Conservation (phyloP, 2,329 filamentous ascomycete genomes). For the Clonostachys byssicola region DNA sequence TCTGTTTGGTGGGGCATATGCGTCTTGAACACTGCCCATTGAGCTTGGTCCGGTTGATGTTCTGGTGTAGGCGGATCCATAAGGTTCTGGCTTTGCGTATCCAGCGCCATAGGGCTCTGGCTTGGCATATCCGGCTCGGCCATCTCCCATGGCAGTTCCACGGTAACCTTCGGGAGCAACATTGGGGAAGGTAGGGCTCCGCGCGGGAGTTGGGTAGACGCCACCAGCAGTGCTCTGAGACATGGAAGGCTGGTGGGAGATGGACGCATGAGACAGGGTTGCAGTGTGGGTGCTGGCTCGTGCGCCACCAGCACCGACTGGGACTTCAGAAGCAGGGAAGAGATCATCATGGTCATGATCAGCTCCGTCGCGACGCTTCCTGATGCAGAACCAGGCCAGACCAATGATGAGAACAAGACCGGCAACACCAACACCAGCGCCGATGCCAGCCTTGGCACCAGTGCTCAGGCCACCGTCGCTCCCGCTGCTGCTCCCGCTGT, state of each 20-base stretch:
- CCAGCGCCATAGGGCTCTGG: conserved; percentile 24
- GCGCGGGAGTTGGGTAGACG: conserved; percentile 16
- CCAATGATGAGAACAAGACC: conserved; percentile 23
- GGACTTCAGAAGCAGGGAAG: conserved; percentile 35
- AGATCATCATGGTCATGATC: conserved; percentile 31
- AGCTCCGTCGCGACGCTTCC: conserved; percentile 18
- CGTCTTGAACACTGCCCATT: too few relatives aligned
- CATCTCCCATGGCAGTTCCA: conserved; percentile 31
- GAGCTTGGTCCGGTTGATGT: neutral
- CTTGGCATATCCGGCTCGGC: conserved; percentile 31
- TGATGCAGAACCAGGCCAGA: conserved; percentile 20
- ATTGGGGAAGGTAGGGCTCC: conserved; percentile 13
- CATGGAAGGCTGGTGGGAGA: conserved; percentile 8
- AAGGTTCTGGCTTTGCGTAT: conserved; percentile 19
- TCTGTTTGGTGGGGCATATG: too few relatives aligned
- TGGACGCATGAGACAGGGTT: conserved; percentile 17
- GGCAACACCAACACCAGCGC: conserved; percentile 29
- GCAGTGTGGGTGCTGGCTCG: conserved; percentile 5
- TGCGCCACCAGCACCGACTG: conserved; percentile 16
- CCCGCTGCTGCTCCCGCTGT: conserved; percentile 6
- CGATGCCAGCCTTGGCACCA: conserved; percentile 38
- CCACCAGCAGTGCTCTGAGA: conserved; percentile 6
- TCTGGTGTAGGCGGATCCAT: conserved; percentile 20
- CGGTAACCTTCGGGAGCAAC: conserved; percentile 27
- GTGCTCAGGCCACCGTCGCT: conserved; percentile 25